Base-by-base conservation (phyloP, 208 protist genomes). In the Herpetomonas samuelpessoai region DNA sequence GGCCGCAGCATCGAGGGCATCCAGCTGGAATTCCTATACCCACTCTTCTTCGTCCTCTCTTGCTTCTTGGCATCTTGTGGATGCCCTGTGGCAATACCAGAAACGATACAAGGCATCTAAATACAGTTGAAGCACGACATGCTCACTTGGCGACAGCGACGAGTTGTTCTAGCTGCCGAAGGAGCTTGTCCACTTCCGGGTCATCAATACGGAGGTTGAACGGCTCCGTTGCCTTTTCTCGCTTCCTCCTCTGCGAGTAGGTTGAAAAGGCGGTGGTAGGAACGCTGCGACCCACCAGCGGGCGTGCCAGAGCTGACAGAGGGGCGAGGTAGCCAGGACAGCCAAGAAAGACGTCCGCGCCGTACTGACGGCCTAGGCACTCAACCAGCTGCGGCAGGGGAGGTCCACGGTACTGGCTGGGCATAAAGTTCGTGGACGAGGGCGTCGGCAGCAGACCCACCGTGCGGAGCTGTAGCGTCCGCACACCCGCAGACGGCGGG, bases 301-400 rank as follows among this genome's bases (percentile, higher is more conserved):
- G 62, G 2, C 48, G 30, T 10, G 73, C 46, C 7, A 89, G 31
- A 6, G 51, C 54, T n/a, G 57, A 51, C 12, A 93, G 41, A 2
- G 61, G 27, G 0, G 72, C 56, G 25, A 93, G 44, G 50, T 88
- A 93, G 3, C 86, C 86, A 0, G 86, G 86, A 26, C 73, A 70
- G 16, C 86, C 82, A 10, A 89, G 66, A 52, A 93, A 84, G 3
- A 81, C 3, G 18, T 74, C 59, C n/a, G 84, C 3, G 3, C 72
- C 38, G 62, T 83, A 85, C 27, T 61, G 41, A 47, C 57, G 55
- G 1, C 39, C 61, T 0, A 55, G 30, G 41, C 60, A 82, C n/a
- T 39, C 44, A 24, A 88, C 60, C 9, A 67, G 7, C 38, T 56
- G 50, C 0, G 68, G 83, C 46, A 74, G 68, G 44, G 45, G 62